Conservation (phyloP, 768 basidiomycete genomes). For the Chalciporus pseudorubinellus region DNA sequence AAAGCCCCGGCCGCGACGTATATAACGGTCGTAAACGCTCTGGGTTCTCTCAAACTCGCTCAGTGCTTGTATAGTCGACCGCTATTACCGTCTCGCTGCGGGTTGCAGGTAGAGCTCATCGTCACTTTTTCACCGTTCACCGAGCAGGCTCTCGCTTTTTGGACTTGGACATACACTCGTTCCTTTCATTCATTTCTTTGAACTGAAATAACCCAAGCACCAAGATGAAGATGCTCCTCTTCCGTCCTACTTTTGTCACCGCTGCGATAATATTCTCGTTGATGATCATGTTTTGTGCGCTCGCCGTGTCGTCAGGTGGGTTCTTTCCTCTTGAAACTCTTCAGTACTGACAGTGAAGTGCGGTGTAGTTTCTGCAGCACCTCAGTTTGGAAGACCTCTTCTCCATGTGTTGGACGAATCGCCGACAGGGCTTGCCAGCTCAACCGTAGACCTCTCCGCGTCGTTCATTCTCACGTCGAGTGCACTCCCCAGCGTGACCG, state of each 20-base stretch:
- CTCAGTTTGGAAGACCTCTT: conserved; percentile 20
- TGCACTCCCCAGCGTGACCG: neutral
- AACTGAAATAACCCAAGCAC: neutral
- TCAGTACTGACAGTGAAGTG: neutral
- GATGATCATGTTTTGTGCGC: conserved; percentile 7
- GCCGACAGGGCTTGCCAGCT: neutral
- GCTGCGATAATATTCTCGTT: conserved; percentile 4
- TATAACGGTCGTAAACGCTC: conserved; percentile 1
- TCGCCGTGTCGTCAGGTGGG: conserved; percentile 15
- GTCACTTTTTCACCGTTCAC: no score
- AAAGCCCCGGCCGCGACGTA: neutral
- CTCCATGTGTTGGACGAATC: conserved; percentile 10
- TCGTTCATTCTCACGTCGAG: neutral
- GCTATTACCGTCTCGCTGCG: neutral
- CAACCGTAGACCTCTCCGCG: neutral
- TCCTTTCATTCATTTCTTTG: conserved; percentile 1
- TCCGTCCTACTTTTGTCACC: conserved; percentile 19
- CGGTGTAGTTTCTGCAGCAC: conserved; percentile 14
- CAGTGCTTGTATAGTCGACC: neutral
- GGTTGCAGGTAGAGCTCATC: neutral
- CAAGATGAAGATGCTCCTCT: conserved; percentile 22
- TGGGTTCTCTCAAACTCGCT: neutral
- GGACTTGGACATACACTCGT: neutral
- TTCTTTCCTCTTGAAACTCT: neutral
- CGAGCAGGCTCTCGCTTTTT: conserved; percentile 17